A percentile compares a stretch with the other conserved stretches of the same genome.
Conservation (phyloP, 1,284 basidiomycete genomes). For the Cystobasidium pallidum region DNA sequence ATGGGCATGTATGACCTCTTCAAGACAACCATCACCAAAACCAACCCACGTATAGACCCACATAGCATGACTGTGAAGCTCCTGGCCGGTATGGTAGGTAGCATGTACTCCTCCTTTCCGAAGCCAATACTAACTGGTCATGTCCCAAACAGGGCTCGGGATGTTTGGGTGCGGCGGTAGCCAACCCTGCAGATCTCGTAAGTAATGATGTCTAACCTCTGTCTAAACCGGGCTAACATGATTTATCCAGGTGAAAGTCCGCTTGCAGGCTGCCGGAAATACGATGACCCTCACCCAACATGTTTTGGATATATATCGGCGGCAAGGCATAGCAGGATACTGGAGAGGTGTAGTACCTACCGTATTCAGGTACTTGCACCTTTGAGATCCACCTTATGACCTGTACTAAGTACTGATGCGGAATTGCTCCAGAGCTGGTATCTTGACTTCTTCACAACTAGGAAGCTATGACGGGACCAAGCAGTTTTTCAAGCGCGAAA, state of each 20-base stretch:
- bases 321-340: conserved; percentile 46
- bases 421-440: conserved; percentile 45
- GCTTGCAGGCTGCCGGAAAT: conserved; percentile 49
- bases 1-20: conserved; percentile 52
- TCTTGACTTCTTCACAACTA: conserved; percentile 51
- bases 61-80: conserved; percentile 50
- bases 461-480: conserved; percentile 52
- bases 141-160: conserved; percentile 31
- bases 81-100: conserved; percentile 45
- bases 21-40: conserved; percentile 45
- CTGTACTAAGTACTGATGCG: background rate
- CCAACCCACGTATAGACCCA: conserved; percentile 37
- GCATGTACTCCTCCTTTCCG: background rate
- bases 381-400: background rate
- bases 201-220: background rate
- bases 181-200: conserved; percentile 52
- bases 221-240: background rate
- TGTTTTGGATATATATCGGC: conserved; percentile 38
- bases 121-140: background rate
- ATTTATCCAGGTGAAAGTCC: conserved; percentile 49
- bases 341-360: conserved; percentile 51
- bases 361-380: conserved; percentile 41
- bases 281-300: conserved; percentile 47
- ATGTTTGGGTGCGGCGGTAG: conserved; percentile 52
- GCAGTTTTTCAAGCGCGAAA: conserved; percentile 49